phyloP scores from a whole-genome alignment of 495 filamentous ascomycete species.

The Delitschia confertaspora region DNA sequence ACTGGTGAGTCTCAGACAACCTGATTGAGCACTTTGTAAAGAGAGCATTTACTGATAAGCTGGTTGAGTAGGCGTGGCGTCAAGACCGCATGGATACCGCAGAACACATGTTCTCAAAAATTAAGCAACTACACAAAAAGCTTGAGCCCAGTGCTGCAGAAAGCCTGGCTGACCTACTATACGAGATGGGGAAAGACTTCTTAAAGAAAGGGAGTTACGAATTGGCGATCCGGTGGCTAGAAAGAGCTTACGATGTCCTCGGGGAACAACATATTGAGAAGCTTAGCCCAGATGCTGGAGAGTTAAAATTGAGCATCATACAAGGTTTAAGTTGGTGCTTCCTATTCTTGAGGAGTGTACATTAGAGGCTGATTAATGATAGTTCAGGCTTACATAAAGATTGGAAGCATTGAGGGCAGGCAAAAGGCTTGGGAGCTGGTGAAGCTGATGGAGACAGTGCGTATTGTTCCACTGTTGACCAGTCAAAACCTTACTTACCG shows the following conservation, averaged over 20 bases:
- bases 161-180: constrained; percentile 60
- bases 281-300: constrained; percentile 50
- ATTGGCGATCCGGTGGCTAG: constrained; percentile 63
- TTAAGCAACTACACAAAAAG: constrained; percentile 33
- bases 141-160: constrained; percentile 49
- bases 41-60: constrained; percentile 6
- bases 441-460: constrained; percentile 44
- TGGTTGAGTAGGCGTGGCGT: constrained; percentile 55
- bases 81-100: constrained; percentile 64
- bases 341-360: not conserved
- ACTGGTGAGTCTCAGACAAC: constrained; percentile 49
- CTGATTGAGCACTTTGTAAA: not conserved
- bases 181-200: constrained; percentile 60
- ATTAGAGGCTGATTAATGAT: constrained; percentile 4
- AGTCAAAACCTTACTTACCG: not conserved
- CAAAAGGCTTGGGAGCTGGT: constrained; percentile 50
- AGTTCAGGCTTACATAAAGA: constrained; percentile 46
- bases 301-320: constrained; percentile 57
- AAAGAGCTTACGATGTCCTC: constrained; percentile 55
- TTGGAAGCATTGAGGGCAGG: constrained; percentile 38
- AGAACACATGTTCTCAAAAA: constrained; percentile 64
- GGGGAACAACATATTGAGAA: constrained; percentile 45
- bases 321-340: constrained; percentile 36
- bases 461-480: not conserved
- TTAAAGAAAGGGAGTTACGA: constrained; percentile 44